These are phyloP conservation scores for Brassica napus DNA, from an alignment of 345 rosid species.

Conservation along the genomic window DNA sequence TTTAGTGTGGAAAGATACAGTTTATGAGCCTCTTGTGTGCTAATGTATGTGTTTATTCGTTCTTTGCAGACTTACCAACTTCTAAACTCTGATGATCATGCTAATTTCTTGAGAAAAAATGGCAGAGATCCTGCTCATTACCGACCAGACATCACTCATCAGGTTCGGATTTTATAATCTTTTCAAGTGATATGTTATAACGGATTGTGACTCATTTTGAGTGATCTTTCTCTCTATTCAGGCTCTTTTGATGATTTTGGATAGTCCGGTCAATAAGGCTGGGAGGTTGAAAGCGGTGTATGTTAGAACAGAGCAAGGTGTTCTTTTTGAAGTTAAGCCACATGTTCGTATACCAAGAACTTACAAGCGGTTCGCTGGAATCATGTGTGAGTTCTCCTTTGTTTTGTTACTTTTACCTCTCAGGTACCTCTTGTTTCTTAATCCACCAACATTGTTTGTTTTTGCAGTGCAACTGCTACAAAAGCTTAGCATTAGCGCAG, in stretches of 20 bases:
- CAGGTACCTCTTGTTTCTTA: constrained; percentile 8
- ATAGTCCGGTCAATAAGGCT: constrained; percentile 86
- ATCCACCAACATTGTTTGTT: constrained; percentile 5
- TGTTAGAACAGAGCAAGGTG: constrained; percentile 83
- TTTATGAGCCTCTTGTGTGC: neutral
- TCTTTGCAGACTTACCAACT: constrained; percentile 68
- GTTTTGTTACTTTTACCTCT: neutral
- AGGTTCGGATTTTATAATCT: constrained; percentile 44
- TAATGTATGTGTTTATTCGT: constrained; percentile 6
- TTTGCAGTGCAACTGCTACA: constrained; percentile 84
- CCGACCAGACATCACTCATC: constrained; percentile 81
- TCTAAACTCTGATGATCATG: constrained; percentile 86
- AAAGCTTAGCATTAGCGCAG: constrained; percentile 71
- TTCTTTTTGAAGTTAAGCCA: constrained; percentile 83
- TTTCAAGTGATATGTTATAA: neutral
- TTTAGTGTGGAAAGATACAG: neutral
- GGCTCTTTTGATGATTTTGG: constrained; percentile 80
- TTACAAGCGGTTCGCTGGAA: constrained; percentile 74
- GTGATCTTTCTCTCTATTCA: constrained; percentile 28
- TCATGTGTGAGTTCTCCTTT: constrained; percentile 64
- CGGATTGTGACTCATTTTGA: constrained; percentile 3
- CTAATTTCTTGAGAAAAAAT: constrained; percentile 71
- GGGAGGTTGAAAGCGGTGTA: constrained; percentile 78
- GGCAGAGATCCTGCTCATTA: constrained; percentile 77
- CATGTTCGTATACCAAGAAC: constrained; percentile 91